Evolutionary conservation across 1,284 basidiomycete species (phyloP), one percentile per base, ranked within the genome.

Genomic region (Tylopilus sp.): DNA sequence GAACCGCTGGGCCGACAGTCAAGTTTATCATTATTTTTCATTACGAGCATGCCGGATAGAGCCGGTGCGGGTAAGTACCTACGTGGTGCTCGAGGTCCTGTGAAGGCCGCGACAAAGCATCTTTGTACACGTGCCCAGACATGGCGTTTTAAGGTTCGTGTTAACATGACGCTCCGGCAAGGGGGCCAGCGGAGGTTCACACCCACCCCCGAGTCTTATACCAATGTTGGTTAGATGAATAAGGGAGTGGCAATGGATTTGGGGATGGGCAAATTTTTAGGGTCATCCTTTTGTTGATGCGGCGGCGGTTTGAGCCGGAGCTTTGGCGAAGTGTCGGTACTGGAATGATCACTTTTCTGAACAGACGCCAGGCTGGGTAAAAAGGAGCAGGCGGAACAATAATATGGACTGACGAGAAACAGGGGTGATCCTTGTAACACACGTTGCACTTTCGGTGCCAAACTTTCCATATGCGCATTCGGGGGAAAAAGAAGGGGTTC

Each of bases 211-310:
- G 19, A 16, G 37, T 25, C 13, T 25, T 19, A 25, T 59, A 28
- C 61, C 55, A 18, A 55, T 49, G 51, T 52, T 38, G 58, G 58
- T 44, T 62, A 59, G 12, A 59, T 64, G 59, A 59, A 59, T 52
- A 36, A 6, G 21, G 25, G 48, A 53, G 44, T 33, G 52, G 33
- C 44, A 41, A 56, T 45, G 47, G 16, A 44, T 53, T 19, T 35
- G 44, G 48, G 35, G 40, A 29, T 25, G 43, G 18, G 33, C 28
- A 7, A 40, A 35, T 45, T 55, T 52, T 52, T 43, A 47, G 59
- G 59, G 57, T 51, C 23, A 18, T 37, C 15, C 5, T 39, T 44
- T 41, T 29, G 43, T 46, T 41, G 43, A 23, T 44, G 44, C 33
- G n/a, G 23, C 21, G 9, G 29, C 44, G 38, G 46, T 10, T 19